Evolutionary conservation across 306 rosid genomes (phyloP).

Genomic region (Cucurbita argyrosperma): DNA sequence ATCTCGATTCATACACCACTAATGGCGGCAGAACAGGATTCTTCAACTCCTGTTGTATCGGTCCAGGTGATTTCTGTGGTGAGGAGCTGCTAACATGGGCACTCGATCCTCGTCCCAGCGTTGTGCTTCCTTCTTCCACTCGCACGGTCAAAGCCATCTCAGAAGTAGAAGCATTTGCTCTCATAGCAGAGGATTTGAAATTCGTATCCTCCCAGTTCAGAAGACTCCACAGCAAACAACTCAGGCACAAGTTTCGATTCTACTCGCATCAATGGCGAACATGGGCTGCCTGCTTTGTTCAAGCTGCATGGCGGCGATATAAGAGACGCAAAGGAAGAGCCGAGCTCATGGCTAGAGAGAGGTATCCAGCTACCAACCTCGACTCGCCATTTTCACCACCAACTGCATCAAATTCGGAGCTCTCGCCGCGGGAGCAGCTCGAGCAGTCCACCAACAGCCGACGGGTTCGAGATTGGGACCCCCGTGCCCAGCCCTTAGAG

Average conservation of each 20-base stretch:
- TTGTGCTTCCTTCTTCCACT: slow-evolving; percentile 65
- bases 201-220: slow-evolving; percentile 81
- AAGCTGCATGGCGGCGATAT: slow-evolving; percentile 68
- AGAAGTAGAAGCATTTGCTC: slow-evolving; percentile 91
- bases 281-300: slow-evolving; percentile 79
- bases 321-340: slow-evolving; percentile 48
- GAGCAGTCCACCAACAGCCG: no score
- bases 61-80: slow-evolving; percentile 87
- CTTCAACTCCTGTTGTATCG: slow-evolving; percentile 69
- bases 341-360: slow-evolving; percentile 34
- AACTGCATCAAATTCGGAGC: slow-evolving; percentile 11
- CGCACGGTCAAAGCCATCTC: slow-evolving; percentile 69
- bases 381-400: slow-evolving; percentile 17
- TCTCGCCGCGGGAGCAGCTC: no score
- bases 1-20: slow-evolving; percentile 88
- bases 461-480: no score
- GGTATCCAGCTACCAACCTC: neutral
- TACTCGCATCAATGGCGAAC: slow-evolving; percentile 91
- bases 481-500: no score
- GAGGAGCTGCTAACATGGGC: slow-evolving; percentile 96
- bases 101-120: slow-evolving; percentile 61
- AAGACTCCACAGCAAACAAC: slow-evolving; percentile 69
- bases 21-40: slow-evolving; percentile 86
- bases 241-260: slow-evolving; percentile 66
- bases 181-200: slow-evolving; percentile 74